Evolutionary conservation across 495 filamentous ascomycete genomes (phyloP), one percentile per base, ranked within the genome.

Genomic region (Trypethelium eluteriae): DNA sequence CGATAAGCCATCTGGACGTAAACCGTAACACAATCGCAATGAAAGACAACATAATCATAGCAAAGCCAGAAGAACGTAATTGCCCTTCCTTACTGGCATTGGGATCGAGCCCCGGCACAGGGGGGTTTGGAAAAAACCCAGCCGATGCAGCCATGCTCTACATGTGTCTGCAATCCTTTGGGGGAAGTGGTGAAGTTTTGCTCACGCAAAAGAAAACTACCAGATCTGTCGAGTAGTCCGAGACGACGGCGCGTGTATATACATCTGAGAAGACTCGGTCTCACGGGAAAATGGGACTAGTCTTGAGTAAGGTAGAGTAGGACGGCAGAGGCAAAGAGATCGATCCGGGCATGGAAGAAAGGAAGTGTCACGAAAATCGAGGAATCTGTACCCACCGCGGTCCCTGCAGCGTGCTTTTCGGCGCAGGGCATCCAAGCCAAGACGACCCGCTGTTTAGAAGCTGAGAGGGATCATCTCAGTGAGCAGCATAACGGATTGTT

Each of bases 81-180:
- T 59, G 53, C 6, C 25, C 25, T 36, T 32, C 53, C 36, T 59
- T 59, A 35, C 5, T 59, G 3, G 53, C 53, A 36, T 59, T 36
- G 53, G 53, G 53, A 59, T 59, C 53, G 5, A 59, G 53, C 5
- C 53, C 53, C 53, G 53, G 53, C 7, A 59, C 14, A 14, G 34
- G 5, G 32, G 53, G 53, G 18, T 59, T 59, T 59, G 25, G 18
- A 36, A 59, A 59, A 32, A 59, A 59, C 14, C 18, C 53, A 59
- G 53, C 53, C 53, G 36, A 59, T 36, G 3, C 53, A 59, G 53
- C 53, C 53, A 59, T 59, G 53, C 18, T 59, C 53, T 59, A 59
- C 53, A 59, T 59, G 53, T 59, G 53, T 34, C 32, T 59, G 53
- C 7, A 36, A 59, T 35, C 25, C 36, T 10, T 59, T 36, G 5